A percentile compares a stretch with the other conserved stretches of the same genome.
Conservation (phyloP, 2,329 filamentous ascomycete species). For the Cladosporium phlei region DNA sequence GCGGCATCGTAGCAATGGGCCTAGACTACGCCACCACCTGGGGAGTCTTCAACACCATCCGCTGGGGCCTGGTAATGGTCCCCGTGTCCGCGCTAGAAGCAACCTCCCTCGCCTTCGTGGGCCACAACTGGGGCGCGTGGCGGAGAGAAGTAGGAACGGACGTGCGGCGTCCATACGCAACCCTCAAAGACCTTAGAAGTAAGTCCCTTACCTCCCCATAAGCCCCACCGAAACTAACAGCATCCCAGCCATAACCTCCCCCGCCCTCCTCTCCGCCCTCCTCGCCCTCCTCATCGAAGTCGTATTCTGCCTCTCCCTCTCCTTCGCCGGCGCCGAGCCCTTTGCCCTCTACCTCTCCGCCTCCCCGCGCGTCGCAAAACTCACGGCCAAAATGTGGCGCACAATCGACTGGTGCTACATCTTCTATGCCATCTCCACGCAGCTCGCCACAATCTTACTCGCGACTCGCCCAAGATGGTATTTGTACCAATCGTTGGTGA, state of each 20-base stretch:
- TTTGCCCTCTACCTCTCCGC: conserved; percentile 61
- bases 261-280: conserved; percentile 50
- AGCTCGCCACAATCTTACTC: conserved; percentile 60
- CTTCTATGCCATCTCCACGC: conserved; percentile 61
- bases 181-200: conserved; percentile 16
- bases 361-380: conserved; percentile 53
- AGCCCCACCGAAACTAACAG: neutral
- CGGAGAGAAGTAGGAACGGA: conserved; percentile 33
- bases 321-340: conserved; percentile 50
- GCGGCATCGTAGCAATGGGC: conserved; percentile 59
- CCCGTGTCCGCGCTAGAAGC: conserved; percentile 64
- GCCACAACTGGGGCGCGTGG: conserved; percentile 60
- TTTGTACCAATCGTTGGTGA: conserved; percentile 60
- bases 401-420: conserved; percentile 59
- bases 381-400: conserved; percentile 63
- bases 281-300: conserved; percentile 58
- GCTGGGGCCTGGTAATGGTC: conserved; percentile 71
- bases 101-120: conserved; percentile 60
- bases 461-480: conserved; percentile 64
- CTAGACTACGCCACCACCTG: conserved; percentile 65
- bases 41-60: conserved; percentile 69
- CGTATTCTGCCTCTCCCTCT: conserved; percentile 59
- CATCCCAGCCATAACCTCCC: conserved; percentile 40
- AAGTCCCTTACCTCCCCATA: neutral
- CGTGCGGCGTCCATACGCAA: conserved; percentile 17